These are phyloP conservation scores for Trichoderma virens DNA, from an alignment of 495 filamentous ascomycete species.

Conservation along the genomic window DNA sequence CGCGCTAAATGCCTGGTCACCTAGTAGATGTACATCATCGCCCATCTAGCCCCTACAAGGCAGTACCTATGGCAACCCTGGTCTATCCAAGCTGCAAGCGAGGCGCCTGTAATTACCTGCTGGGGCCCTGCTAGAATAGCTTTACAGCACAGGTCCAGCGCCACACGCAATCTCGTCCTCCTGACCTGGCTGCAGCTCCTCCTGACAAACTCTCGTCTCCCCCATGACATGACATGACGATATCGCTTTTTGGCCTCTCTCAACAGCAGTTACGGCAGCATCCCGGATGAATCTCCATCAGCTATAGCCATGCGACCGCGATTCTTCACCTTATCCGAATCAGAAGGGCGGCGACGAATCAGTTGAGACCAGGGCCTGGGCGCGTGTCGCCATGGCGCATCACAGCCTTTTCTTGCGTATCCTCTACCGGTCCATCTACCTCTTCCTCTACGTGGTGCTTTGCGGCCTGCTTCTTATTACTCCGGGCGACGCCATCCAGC, in stretches of 20 bases:
- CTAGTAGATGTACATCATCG: neutral
- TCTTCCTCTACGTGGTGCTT: constrained; percentile 64
- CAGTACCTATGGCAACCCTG: neutral
- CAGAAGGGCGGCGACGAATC: constrained; percentile 7
- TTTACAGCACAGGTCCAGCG: too few relatives aligned
- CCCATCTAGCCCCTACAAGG: neutral
- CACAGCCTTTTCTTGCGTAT: constrained; percentile 54
- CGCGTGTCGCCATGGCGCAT: constrained; percentile 22
- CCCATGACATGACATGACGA: neutral
- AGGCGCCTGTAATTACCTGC: neutral
- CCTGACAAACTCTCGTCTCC: too few relatives aligned
- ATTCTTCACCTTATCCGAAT: neutral
- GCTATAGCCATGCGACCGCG: constrained; percentile 9
- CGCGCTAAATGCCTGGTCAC: neutral
- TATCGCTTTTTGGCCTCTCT: constrained; percentile 10
- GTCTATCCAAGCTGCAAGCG: neutral
- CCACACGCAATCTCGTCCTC: neutral
- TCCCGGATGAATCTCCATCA: neutral
- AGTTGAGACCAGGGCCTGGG: constrained; percentile 1
- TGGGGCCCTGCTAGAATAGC: neutral
- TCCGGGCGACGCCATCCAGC: constrained; percentile 75
- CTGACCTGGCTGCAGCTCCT: neutral
- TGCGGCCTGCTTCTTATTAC: constrained; percentile 68
- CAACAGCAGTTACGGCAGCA: constrained; percentile 9
- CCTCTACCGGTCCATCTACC: constrained; percentile 75